phyloP scores from a whole-genome alignment of 805 yeast genomes.

The Candida boidinii region DNA sequence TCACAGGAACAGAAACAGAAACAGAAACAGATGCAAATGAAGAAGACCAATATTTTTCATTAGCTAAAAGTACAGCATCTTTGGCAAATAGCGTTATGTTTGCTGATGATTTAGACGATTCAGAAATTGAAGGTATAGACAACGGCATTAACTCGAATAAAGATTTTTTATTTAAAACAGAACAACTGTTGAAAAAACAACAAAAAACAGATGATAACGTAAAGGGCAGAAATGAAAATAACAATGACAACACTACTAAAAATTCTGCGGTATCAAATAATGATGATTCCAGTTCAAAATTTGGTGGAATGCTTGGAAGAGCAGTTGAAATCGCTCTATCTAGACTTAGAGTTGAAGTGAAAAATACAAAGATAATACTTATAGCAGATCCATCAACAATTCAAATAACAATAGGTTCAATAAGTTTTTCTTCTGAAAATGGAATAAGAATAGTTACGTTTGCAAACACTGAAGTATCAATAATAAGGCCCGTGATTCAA shows the following conservation, averaged over 20 bases:
- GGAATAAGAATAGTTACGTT: conserved; percentile 39
- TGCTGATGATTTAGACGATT: conserved; percentile 26
- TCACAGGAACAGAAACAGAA: conserved; percentile 22
- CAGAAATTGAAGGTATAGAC: conserved; percentile 2
- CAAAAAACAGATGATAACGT: too few relatives aligned
- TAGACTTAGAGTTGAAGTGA: conserved; percentile 43
- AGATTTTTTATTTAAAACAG: too few relatives aligned
- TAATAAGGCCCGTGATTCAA: too few relatives aligned
- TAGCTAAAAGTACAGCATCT: conserved; percentile 69
- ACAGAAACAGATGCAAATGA: conserved; percentile 14
- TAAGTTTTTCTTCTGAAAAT: conserved; percentile 30
- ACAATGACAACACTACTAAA: too few relatives aligned
- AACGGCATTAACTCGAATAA: too few relatives aligned
- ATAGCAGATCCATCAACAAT: conserved; percentile 35
- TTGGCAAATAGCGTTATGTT: conserved; percentile 54
- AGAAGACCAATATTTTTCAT: conserved; percentile 31
- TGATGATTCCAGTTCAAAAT: too few relatives aligned
- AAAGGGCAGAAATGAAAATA: too few relatives aligned
- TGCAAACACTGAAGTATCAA: too few relatives aligned
- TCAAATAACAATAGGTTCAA: conserved; percentile 24
- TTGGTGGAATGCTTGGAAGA: conserved; percentile 49
- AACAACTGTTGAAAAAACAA: too few relatives aligned
- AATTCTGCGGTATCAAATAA: too few relatives aligned
- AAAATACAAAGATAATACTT: conserved; percentile 37
- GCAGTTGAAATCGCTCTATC: conserved; percentile 65